phyloP scores from a whole-genome alignment of 1,284 basidiomycete genomes.

The Leccinum glutinopallens region DNA sequence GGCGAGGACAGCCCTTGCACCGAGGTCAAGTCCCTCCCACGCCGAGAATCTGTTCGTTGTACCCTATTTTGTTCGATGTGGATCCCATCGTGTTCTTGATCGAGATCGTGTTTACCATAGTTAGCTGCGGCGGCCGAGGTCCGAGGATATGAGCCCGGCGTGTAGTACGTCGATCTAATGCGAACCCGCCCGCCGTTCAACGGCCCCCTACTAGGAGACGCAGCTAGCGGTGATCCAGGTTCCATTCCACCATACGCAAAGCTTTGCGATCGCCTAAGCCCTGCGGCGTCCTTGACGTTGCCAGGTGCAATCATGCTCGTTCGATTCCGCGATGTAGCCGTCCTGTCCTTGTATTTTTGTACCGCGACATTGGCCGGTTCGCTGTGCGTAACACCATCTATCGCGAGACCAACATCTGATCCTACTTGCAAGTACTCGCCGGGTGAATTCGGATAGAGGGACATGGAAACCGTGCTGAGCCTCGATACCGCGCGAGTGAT shows the following conservation, averaged over 20 bases:
- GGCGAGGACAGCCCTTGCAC: slow-evolving; percentile 56
- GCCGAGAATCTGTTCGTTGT: slow-evolving; percentile 46
- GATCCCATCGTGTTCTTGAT: slow-evolving; percentile 36
- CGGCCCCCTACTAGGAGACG: slow-evolving; percentile 24
- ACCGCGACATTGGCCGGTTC: slow-evolving; percentile 37
- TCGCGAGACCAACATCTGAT: slow-evolving; percentile 45
- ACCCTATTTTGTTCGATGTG: slow-evolving; percentile 23
- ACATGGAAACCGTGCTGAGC: slow-evolving; percentile 53
- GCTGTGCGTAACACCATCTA: slow-evolving; percentile 48
- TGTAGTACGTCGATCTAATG: slow-evolving; percentile 70
- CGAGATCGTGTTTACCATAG: slow-evolving; percentile 37
- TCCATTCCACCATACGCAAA: slow-evolving; percentile 60
- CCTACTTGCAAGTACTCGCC: slow-evolving; percentile 31
- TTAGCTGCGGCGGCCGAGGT: slow-evolving; percentile 43
- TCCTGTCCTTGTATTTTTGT: slow-evolving; percentile 41
- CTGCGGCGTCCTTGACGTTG: slow-evolving; percentile 26
- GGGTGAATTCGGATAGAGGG: slow-evolving; percentile 54
- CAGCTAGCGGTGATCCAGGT: slow-evolving; percentile 44
- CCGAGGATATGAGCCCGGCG: slow-evolving; percentile 55
- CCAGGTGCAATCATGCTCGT: slow-evolving; percentile 33
- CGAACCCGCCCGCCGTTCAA: slow-evolving; percentile 54
- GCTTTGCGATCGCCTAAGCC: slow-evolving; percentile 40
- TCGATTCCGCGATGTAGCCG: slow-evolving; percentile 36
- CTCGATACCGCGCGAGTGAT: slow-evolving; percentile 44
- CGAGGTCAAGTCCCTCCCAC: slow-evolving; percentile 52